phyloP scores from a whole-genome alignment of 192 early-diverging fungal species.

The Coemansia sp. region DNA sequence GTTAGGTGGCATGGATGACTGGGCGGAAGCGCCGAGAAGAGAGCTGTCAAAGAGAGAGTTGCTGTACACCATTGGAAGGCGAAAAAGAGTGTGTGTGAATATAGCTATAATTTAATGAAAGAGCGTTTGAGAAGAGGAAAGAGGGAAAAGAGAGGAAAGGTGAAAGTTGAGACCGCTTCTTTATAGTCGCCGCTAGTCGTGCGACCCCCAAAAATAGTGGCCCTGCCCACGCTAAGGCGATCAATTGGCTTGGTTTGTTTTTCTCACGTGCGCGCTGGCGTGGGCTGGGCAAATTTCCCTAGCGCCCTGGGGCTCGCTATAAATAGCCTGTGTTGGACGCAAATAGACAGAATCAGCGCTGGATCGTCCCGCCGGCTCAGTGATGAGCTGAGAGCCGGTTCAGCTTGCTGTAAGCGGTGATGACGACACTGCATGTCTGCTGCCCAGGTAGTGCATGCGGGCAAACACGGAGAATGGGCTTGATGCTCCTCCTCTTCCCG shows the following conservation, averaged over 20 bases:
- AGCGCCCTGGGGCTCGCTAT: background rate
- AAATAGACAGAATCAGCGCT: background rate
- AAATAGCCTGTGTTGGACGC: background rate
- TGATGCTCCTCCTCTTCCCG: no score
- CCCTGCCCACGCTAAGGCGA: background rate
- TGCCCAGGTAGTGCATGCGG: background rate
- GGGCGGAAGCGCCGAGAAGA: conserved; percentile 69
- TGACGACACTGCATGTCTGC: background rate
- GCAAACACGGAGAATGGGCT: background rate
- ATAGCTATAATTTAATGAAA: background rate
- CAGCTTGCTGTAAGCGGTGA: background rate
- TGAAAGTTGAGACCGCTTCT: background rate
- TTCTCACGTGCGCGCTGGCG: background rate
- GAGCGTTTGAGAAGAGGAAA: background rate
- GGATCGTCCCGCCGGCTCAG: background rate
- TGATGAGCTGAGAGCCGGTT: background rate
- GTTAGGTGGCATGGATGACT: conserved; percentile 59
- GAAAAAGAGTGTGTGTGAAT: background rate
- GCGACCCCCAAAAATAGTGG: background rate
- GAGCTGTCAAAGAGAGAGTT: conserved; percentile 40
- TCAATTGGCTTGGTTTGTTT: background rate
- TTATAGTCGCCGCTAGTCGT: background rate
- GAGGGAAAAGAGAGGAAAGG: background rate
- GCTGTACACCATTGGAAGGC: conserved; percentile 31
- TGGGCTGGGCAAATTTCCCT: background rate